Evolutionary conservation across 2,329 filamentous ascomycete genomes (phyloP), one percentile per base, ranked within the genome.

Genomic region (Fusarium sp.): DNA sequence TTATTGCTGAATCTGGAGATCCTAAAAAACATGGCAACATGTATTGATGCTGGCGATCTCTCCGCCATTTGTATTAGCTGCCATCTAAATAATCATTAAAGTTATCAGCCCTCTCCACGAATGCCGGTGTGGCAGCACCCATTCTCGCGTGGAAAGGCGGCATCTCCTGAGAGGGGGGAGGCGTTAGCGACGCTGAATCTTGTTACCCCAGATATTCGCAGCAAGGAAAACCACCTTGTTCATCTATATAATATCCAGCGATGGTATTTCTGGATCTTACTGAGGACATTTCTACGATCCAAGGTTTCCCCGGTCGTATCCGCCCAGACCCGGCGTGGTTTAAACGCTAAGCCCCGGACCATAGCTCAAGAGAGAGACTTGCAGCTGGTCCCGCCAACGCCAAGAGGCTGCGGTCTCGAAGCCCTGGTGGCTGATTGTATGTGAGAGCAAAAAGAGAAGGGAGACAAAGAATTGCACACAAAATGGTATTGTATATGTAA

Each of bases 301-400:
- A 48, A 51, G 56, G 49, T 24, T 64, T 55, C 65, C 61, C 68
- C 36, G 58, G 49, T 23, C 47, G 47, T 46, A 45, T 40, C 54
- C 62, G 44, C 49, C 48, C 43, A 55, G 53, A 60, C 40, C 65
- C 52, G 62, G 57, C 40, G 56, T 39, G 53, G 57, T 44, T 67
- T 65, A 54, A 62, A 65, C 68, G 58, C 64, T 65, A 58, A 66
- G 30, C 54, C 62, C 68, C 56, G 48, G 65, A 59, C 58, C 36
- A 65, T 52, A 40, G 49, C 63, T 57, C 40, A 63, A 65, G 62
- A 57, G 58, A 58, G 58, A 56, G 62, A 65, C 54, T 45, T 67
- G 68, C 65, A 67, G 59, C 62, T 65, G 44, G 46, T 56, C 56
- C 53, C 56, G 46, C 38, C 26, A 21, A 44, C 50, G 62, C 62